A percentile compares a stretch with the other conserved stretches of the same genome.
Conservation (phyloP, 2,329 filamentous ascomycete species). For the Beauveria brongniartii region DNA sequence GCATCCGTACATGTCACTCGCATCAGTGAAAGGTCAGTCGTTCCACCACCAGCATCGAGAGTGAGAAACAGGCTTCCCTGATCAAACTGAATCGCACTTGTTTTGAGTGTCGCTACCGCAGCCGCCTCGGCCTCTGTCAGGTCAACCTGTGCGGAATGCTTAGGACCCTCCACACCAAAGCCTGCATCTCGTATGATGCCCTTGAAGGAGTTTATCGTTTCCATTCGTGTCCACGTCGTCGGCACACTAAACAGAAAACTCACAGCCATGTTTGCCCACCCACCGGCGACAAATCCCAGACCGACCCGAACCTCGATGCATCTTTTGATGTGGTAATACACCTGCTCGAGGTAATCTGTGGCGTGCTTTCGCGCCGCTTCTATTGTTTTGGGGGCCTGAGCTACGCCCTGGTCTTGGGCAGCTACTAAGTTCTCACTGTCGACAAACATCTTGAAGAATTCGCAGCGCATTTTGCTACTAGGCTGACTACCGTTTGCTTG, state of each 20-base stretch:
- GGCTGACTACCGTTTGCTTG: conserved; percentile 17
- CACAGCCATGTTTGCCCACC: conserved; percentile 38
- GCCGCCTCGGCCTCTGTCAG: conserved; percentile 41
- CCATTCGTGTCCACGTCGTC: conserved; percentile 45
- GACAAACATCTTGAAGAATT: conserved; percentile 50
- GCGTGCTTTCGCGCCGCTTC: conserved; percentile 38
- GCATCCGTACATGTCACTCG: conserved; percentile 26
- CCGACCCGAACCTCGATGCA: conserved; percentile 33
- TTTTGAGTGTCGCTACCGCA: conserved; percentile 38
- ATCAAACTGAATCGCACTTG: conserved; percentile 29
- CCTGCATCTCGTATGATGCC: conserved; percentile 37
- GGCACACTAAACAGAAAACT: conserved; percentile 50
- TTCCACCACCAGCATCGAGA: conserved; percentile 38
- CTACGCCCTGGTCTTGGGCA: conserved; percentile 35
- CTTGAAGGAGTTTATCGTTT: conserved; percentile 43
- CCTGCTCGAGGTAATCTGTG: conserved; percentile 38
- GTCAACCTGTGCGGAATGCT: conserved; percentile 33
- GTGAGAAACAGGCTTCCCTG: conserved; percentile 33
- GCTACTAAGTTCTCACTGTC: conserved; percentile 35
- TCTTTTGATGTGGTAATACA: conserved; percentile 42
- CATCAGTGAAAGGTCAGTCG: conserved; percentile 38
- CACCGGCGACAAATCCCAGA: conserved; percentile 22
- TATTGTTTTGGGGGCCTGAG: conserved; percentile 32
- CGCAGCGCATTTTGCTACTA: conserved; percentile 28
- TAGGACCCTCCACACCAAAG: conserved; percentile 35